Conservation (phyloP, 257 asterid species). For the Solanum etuberosum region DNA sequence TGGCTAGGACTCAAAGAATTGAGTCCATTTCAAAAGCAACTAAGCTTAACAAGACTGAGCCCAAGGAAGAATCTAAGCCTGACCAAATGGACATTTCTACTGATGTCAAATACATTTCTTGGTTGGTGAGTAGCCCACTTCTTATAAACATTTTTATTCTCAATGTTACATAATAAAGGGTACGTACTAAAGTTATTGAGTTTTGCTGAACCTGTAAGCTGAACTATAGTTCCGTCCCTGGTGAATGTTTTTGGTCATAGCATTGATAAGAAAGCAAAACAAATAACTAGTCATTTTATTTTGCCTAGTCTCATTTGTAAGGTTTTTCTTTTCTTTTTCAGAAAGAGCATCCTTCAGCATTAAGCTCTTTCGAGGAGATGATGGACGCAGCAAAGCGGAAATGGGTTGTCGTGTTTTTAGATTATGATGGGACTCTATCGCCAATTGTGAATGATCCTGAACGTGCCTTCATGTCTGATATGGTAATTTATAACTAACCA, state of each 20-base stretch:
- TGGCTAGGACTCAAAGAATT: constrained; percentile 5
- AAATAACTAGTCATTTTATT: neutral
- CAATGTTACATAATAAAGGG: neutral
- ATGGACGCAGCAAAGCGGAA: constrained; percentile 20
- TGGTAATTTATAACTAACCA: constrained; percentile 18
- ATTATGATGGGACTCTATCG: constrained; percentile 76
- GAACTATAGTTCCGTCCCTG: neutral
- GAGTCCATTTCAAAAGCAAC: neutral
- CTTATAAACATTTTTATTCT: too few relatives aligned
- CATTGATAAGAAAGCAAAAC: neutral
- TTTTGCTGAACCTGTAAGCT: neutral
- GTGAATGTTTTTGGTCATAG: neutral
- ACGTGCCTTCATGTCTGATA: constrained; percentile 73
- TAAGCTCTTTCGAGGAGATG: constrained; percentile 28
- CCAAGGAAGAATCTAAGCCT: neutral
- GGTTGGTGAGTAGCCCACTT: constrained; percentile 41
- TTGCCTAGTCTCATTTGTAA: neutral
- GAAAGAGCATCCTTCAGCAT: constrained; percentile 58
- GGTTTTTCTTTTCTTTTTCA: neutral
- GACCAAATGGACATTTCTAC: neutral
- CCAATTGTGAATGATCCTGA: constrained; percentile 78
- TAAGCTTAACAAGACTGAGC: constrained; percentile 7
- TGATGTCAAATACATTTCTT: constrained; percentile 22
- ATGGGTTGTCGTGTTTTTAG: constrained; percentile 60
- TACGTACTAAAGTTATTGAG: neutral